A percentile compares a stretch with the other conserved stretches of the same genome.
Conservation (phyloP, 768 basidiomycete genomes). For the Termitomyces heimii region DNA sequence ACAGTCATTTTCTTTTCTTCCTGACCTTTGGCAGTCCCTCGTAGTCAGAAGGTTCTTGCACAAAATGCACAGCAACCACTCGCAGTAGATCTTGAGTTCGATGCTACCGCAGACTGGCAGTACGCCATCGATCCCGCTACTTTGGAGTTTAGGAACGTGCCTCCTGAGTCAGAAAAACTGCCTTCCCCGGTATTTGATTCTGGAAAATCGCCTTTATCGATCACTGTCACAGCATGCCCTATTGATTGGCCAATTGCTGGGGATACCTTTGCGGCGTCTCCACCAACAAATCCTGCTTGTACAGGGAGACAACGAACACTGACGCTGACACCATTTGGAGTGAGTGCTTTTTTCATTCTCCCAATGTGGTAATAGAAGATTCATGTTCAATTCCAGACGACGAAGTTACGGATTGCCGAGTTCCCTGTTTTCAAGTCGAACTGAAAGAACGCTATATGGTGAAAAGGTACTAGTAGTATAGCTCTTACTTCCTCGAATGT, state of each 20-base stretch:
- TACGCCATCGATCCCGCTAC: slow-evolving; percentile 48
- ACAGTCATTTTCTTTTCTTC: not conserved
- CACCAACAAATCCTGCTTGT: slow-evolving; percentile 38
- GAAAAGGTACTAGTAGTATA: not conserved
- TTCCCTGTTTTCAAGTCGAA: slow-evolving; percentile 30
- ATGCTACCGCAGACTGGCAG: slow-evolving; percentile 42
- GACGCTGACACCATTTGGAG: slow-evolving; percentile 43
- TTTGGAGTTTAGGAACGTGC: slow-evolving; percentile 29
- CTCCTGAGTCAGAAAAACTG: slow-evolving; percentile 26
- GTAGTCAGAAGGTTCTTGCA: slow-evolving; percentile 31
- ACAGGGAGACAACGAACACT: slow-evolving; percentile 34
- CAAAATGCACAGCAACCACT: slow-evolving; percentile 36
- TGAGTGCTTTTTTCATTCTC: slow-evolving; percentile 20
- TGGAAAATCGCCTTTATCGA: slow-evolving; percentile 39
- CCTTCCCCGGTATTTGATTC: slow-evolving; percentile 45
- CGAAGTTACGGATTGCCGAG: slow-evolving; percentile 35
- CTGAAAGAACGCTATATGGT: not conserved
- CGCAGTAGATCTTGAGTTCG: slow-evolving; percentile 45
- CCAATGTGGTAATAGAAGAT: not conserved
- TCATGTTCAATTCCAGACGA: slow-evolving; percentile 7
- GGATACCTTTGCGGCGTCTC: slow-evolving; percentile 42
- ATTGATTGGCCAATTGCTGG: slow-evolving; percentile 42
- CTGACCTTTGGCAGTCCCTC: slow-evolving; percentile 19
- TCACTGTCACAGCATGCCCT: slow-evolving; percentile 44
- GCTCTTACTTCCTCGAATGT: not conserved